phyloP scores from a whole-genome alignment of 2,329 filamentous ascomycete genomes.

The Hypoxylon sp. region DNA sequence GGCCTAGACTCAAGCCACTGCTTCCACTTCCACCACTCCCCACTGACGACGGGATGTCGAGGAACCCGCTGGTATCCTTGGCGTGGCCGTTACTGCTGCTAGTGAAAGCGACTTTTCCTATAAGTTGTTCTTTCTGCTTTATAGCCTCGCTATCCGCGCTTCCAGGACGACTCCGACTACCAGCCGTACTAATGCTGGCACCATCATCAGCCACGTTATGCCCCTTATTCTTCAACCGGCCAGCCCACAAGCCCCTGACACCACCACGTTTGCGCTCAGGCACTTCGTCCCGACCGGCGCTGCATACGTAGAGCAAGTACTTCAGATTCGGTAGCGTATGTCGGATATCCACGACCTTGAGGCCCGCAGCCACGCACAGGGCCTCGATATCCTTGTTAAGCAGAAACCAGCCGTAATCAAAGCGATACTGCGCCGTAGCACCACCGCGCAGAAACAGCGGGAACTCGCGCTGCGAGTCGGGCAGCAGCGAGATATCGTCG shows the following conservation, averaged over 20 bases:
- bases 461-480: slow-evolving; percentile 69
- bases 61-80: slow-evolving; percentile 32
- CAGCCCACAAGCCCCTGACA: slow-evolving; percentile 65
- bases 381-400: slow-evolving; percentile 93
- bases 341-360: slow-evolving; percentile 87
- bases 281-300: slow-evolving; percentile 74
- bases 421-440: slow-evolving; percentile 81
- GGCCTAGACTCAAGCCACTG: slow-evolving; percentile 36
- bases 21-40: too few relatives aligned
- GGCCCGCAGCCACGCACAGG: slow-evolving; percentile 69
- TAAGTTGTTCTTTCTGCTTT: slow-evolving; percentile 54
- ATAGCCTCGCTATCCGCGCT: slow-evolving; percentile 46
- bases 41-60: background rate
- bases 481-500: slow-evolving; percentile 65
- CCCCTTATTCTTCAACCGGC: slow-evolving; percentile 51
- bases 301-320: slow-evolving; percentile 89
- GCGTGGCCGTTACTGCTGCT: slow-evolving; percentile 18
- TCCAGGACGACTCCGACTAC: slow-evolving; percentile 46
- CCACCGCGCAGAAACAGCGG: slow-evolving; percentile 76
- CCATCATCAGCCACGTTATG: slow-evolving; percentile 49
- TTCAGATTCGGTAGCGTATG: slow-evolving; percentile 94
- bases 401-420: slow-evolving; percentile 96
- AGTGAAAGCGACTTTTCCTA: slow-evolving; percentile 48
- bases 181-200: slow-evolving; percentile 48
- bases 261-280: slow-evolving; percentile 69